Base-by-base conservation (phyloP, 331 rosid species). In the Stylosanthes scabra region DNA sequence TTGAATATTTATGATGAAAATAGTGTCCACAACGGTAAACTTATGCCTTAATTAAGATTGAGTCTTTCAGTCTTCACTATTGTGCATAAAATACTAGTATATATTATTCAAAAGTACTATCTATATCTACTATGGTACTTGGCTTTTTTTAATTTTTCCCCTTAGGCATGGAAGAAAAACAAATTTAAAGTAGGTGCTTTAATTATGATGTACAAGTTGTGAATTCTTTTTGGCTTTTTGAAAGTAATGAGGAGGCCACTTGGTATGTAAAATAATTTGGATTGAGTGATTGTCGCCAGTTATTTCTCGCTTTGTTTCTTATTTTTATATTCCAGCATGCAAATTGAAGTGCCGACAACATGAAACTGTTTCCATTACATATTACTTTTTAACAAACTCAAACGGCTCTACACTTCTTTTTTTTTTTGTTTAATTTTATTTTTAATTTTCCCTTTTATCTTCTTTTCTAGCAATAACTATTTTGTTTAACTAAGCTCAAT, bases 321-420 rank as follows among this genome's bases (percentile, higher is more conserved):
- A 52, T 52, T 14, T n/a, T n/a, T 52, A 14, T 52, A 15, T 25
- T 14, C 6, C 10, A 52, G 16, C 20, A 52, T 52, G 59, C 82
- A 78, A 39, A 63, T 46, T 50, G 62, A 31, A 68, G 84, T 80
- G 74, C 77, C 80, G 84, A 74, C 84, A 63, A 8, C 20, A 62
- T 74, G 68, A 74, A 62, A 16, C 63, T 68, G 63, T 69, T 74
- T 68, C 2, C 14, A 73, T 31, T 16, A 31, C 34, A 57, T 27
- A 1, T 57, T 9, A 10, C 62, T 20, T 20, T 20, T 25, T 27
- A 25, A 25, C 62, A 10, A 57, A 25, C n/a, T 34, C 39, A 27
- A 63, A 7, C 31, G 41, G 60, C 59, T 11, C 59, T 41, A 14
- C 41, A 65, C 47, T 29, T 25, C 7, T 56, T 39, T n/a, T n/a